Base-by-base conservation (phyloP, 1,284 basidiomycete genomes). In the Tetrapyrgos nigripes region DNA sequence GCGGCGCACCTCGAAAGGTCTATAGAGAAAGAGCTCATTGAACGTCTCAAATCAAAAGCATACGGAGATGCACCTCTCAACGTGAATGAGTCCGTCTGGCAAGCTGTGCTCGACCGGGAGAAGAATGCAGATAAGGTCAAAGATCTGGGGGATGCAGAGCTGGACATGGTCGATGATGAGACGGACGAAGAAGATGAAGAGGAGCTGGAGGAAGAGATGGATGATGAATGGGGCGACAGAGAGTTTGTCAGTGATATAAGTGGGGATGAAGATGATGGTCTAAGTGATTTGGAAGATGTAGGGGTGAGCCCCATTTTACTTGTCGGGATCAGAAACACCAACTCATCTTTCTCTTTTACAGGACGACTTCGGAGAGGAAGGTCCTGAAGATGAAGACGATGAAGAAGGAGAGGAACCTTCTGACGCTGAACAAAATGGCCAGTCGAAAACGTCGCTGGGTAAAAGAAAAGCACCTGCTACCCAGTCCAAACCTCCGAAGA, bases 61-160 rank as follows among this genome's bases (percentile, higher is more conserved):
- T 99, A 99, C 71, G 97, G 97, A 50, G 97, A 99, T 70, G 93
- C 94, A 28, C 97, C 97, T 21, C 83, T 99, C 40, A 99, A 99
- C 75, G 96, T 99, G 63, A 99, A 99, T 76, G 97, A 99, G 77
- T 90, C 86, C 45, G 96, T 99, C 4, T 99, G 97, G 97, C 87
- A 90, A 65, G 88, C 91, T 5, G 89, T 98, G 44, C 78, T 98
- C 50, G 93, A 97, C 69, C 82, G 87, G 58, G 93, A 95, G 69
- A 83, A 83, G 66, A 75, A 76, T n/a, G 79, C 71, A 55, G 83
- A 84, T 56, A 82, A 83, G 62, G 52, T 51, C 33, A 61, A 61
- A 51, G 55, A 52, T 9, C 78, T 78, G 51, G 78, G 80, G 24
- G 81, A 83, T 66, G 79, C 83, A 65, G 82, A 83, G 37, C 76